These are phyloP conservation scores for Talinum fruticosum DNA, from an alignment of 148 eudicot genomes.

Conservation along the genomic window DNA sequence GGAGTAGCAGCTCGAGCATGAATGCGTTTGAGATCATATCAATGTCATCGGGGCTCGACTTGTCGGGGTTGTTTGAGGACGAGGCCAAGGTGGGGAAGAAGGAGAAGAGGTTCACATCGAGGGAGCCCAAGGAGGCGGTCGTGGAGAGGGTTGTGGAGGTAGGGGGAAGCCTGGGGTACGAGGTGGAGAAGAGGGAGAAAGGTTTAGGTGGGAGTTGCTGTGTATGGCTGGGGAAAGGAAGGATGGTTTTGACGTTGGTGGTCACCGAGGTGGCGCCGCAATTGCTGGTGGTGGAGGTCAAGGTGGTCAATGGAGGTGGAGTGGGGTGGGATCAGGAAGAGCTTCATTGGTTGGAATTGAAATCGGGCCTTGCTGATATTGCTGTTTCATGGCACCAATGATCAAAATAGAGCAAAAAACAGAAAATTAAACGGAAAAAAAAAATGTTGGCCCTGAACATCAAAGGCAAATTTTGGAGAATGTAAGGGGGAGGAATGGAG, in stretches of 20 bases:
- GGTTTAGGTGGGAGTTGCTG: constrained; percentile 6
- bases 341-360: constrained; percentile 54
- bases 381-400: constrained; percentile 49
- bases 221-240: constrained; percentile 51
- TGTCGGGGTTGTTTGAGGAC: constrained; percentile 58
- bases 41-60: constrained; percentile 69
- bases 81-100: constrained; percentile 19
- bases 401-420: not conserved
- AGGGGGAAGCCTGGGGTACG: constrained; percentile 54
- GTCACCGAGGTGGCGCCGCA: constrained; percentile 52
- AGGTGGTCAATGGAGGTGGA: constrained; percentile 45
- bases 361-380: constrained; percentile 49
- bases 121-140: constrained; percentile 34
- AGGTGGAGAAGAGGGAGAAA: constrained; percentile 48
- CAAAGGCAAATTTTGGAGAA: not conserved
- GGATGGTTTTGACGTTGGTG: constrained; percentile 37
- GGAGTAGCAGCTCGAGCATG: constrained; percentile 21
- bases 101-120: constrained; percentile 58
- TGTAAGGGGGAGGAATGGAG: not conserved
- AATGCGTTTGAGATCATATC: constrained; percentile 82
- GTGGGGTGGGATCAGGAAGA: constrained; percentile 37
- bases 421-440: not conserved
- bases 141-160: constrained; percentile 51
- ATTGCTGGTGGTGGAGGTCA: constrained; percentile 57
- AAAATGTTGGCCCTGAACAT: not conserved